Conservation (phyloP, 164 flowering plant genomes). For the Kalanchoe fedtschenkoi region DNA sequence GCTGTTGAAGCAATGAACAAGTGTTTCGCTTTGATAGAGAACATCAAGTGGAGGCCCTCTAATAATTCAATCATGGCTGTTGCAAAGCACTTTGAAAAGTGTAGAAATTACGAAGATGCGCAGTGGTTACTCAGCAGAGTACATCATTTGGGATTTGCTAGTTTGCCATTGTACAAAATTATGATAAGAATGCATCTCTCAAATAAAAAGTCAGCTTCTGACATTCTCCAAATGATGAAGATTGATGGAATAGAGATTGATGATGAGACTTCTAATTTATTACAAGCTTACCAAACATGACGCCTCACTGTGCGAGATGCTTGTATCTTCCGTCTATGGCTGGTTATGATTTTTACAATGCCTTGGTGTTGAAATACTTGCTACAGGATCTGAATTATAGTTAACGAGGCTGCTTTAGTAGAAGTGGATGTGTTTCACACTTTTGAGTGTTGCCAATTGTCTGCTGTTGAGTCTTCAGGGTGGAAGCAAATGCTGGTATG, state of each 20-base stretch:
- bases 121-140: constrained; percentile 17
- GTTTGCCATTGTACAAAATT: constrained; percentile 31
- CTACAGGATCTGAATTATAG: no score
- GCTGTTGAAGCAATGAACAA: constrained; percentile 44
- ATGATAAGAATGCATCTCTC: constrained; percentile 27
- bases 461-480: no score
- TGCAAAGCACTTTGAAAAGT: constrained; percentile 30
- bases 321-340: no score
- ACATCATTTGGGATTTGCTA: constrained; percentile 23
- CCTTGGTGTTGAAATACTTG: no score
- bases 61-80: constrained; percentile 19
- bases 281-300: no score
- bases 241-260: constrained; percentile 28
- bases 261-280: constrained; percentile 32
- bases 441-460: no score
- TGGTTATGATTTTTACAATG: no score
- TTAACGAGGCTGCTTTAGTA: no score
- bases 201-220: constrained; percentile 19
- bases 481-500: no score
- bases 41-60: constrained; percentile 40
- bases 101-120: constrained; percentile 25
- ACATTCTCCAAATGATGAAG: constrained; percentile 36
- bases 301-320: no score
- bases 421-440: no score
- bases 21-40: constrained; percentile 26